Conservation (phyloP, 352 stramenopile genomes). For the Globisporangium polare region DNA sequence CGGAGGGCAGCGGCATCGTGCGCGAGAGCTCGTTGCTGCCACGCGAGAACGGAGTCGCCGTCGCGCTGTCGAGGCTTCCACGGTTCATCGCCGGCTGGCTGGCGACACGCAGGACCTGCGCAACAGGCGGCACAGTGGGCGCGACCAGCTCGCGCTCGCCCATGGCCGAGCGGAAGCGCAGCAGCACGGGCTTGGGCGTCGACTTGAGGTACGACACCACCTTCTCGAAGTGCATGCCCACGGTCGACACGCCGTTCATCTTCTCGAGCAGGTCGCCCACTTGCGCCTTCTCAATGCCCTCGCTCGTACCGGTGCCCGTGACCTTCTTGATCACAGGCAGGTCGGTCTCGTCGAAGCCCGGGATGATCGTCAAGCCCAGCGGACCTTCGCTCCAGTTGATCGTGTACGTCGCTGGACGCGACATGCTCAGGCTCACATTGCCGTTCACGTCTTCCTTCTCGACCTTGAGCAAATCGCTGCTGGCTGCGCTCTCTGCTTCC, state of each 20-base stretch:
- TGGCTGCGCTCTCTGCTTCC: conserved; percentile 14
- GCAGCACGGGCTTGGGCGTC: conserved; percentile 67
- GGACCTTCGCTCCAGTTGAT: conserved; percentile 82
- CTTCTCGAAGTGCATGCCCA: conserved; percentile 75
- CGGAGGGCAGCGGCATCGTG: conserved; percentile 20
- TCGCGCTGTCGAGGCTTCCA: conserved; percentile 10
- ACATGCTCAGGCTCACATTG: conserved; percentile 40
- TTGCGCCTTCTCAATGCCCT: conserved; percentile 78
- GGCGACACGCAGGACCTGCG: conserved; percentile 16
- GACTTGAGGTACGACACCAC: conserved; percentile 82
- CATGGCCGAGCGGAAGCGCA: conserved; percentile 55
- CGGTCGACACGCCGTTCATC: conserved; percentile 73
- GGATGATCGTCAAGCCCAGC: conserved; percentile 83
- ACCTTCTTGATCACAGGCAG: conserved; percentile 87
- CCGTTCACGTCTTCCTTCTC: conserved; percentile 25
- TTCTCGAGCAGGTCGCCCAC: conserved; percentile 78
- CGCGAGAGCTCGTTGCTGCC: conserved; percentile 16
- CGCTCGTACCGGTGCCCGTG: conserved; percentile 73
- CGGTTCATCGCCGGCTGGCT: conserved; percentile 12
- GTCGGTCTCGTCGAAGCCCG: conserved; percentile 68
- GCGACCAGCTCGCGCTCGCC: conserved; percentile 27
- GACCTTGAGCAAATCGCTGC: conserved; percentile 21
- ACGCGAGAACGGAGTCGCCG: conserved; percentile 2
- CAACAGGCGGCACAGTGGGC: conserved; percentile 14
- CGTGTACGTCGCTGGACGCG: conserved; percentile 58